These are phyloP conservation scores for Agaricus sinodeliciosus DNA, from an alignment of 768 basidiomycete genomes.

Conservation along the genomic window DNA sequence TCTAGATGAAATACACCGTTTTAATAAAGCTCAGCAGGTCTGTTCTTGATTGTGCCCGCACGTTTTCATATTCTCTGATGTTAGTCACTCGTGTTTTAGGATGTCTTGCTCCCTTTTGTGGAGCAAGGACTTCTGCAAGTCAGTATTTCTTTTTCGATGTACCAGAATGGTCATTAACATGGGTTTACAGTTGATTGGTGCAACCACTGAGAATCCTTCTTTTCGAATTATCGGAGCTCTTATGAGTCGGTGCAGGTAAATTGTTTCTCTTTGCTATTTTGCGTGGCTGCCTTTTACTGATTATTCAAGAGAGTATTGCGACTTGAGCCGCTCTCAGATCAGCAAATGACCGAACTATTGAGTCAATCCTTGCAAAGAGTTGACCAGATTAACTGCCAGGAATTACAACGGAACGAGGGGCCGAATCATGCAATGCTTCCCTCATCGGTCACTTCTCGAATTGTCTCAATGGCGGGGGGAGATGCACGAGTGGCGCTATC, in stretches of 20 bases:
- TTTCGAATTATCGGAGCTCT: conserved; percentile 74
- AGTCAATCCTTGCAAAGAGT: not conserved
- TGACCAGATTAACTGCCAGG: not conserved
- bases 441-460: conserved; percentile 36
- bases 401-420: conserved; percentile 5
- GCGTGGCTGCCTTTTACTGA: conserved; percentile 11
- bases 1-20: conserved; percentile 81
- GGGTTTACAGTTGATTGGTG: conserved; percentile 54
- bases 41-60: not conserved
- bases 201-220: conserved; percentile 87
- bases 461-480: conserved; percentile 52
- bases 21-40: conserved; percentile 67
- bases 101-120: conserved; percentile 75
- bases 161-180: not conserved
- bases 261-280: conserved; percentile 18
- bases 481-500: conserved; percentile 78
- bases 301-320: conserved; percentile 56
- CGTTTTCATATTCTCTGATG: not conserved
- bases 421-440: conserved; percentile 34
- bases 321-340: conserved; percentile 58
- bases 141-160: conserved; percentile 2
- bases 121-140: conserved; percentile 75
- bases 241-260: conserved; percentile 67
- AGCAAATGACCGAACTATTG: conserved; percentile 47
- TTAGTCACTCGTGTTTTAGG: conserved; percentile 28